Evolutionary conservation across 176 grass and related monocot species (phyloP).

Genomic region (Aechmea fasciata): DNA sequence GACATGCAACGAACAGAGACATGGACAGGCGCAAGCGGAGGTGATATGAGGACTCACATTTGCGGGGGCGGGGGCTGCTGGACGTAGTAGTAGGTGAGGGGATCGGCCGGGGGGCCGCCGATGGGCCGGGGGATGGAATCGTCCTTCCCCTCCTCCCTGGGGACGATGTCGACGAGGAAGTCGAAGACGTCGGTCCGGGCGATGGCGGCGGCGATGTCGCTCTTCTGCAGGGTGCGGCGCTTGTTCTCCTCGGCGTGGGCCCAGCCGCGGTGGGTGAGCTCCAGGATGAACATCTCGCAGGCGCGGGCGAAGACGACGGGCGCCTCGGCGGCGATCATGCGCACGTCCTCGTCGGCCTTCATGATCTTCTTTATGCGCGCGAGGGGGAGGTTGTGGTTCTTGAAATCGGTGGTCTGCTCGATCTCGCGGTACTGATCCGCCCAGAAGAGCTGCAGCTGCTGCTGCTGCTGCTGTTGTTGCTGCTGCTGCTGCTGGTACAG

Average conservation of each 20-base stretch:
- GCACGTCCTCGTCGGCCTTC: conserved; percentile 29
- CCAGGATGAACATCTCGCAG: conserved; percentile 44
- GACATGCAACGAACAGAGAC: no score
- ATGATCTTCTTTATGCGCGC: conserved; percentile 37
- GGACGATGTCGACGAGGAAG: conserved; percentile 15
- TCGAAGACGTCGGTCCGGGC: conserved; percentile 15
- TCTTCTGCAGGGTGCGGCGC: conserved; percentile 19
- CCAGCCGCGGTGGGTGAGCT: conserved; percentile 35
- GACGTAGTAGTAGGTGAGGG: conserved; percentile 3
- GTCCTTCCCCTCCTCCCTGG: conserved; percentile 10
- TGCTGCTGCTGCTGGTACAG: conserved; percentile 7
- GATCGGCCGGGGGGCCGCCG: background rate
- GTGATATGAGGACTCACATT: background rate
- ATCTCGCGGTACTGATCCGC: conserved; percentile 27
- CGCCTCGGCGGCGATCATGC: conserved; percentile 40
- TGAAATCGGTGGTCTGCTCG: conserved; percentile 29
- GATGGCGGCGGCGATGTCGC: conserved; percentile 24
- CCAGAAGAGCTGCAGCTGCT: conserved; percentile 27
- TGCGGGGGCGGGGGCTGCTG: background rate
- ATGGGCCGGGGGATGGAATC: background rate
- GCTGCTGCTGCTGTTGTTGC: conserved; percentile 19
- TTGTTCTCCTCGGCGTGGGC: conserved; percentile 26
- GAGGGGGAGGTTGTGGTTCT: conserved; percentile 25
- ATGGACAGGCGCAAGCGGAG: no score
- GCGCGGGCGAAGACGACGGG: conserved; percentile 30